phyloP scores from a whole-genome alignment of 2,329 filamentous ascomycete species.

The Penicillium frequentans region DNA sequence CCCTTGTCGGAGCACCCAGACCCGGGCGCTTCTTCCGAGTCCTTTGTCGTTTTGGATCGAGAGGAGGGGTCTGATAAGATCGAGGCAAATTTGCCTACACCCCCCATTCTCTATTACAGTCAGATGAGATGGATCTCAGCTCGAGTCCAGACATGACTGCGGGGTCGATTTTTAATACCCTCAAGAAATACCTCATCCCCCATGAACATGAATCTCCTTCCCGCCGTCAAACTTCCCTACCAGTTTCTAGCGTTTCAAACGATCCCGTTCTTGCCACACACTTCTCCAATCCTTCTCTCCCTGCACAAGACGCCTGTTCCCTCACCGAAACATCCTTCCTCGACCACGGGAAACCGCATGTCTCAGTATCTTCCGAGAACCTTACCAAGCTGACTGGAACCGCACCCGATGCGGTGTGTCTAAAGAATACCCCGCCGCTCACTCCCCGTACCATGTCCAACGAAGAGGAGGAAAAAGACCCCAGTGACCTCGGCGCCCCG shows the following conservation, averaged over 20 bases:
- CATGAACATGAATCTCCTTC: conserved; percentile 35
- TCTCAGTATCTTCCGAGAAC: conserved; percentile 46
- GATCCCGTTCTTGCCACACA: conserved; percentile 66
- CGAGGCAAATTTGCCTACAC: conserved; percentile 42
- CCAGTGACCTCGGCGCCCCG: conserved; percentile 22
- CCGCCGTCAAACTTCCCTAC: conserved; percentile 50
- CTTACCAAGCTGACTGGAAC: conserved; percentile 77
- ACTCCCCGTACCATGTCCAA: conserved; percentile 84
- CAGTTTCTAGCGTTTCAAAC: conserved; percentile 65
- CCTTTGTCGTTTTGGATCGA: conserved; percentile 44
- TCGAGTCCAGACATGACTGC: conserved; percentile 39
- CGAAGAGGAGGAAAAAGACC: conserved; percentile 46
- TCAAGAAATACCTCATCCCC: conserved; percentile 47
- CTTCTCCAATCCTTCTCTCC: conserved; percentile 66
- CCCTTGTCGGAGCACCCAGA: conserved; percentile 14
- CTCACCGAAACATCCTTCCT: conserved; percentile 53
- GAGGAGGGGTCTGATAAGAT: conserved; percentile 34
- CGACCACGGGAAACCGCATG: conserved; percentile 43
- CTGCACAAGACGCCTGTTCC: conserved; percentile 49
- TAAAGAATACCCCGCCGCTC: conserved; percentile 90
- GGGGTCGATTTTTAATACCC: conserved; percentile 44
- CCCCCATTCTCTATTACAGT: conserved; percentile 45
- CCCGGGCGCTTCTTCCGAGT: conserved; percentile 36
- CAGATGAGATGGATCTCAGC: conserved; percentile 42
- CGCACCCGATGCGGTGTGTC: conserved; percentile 56